These are phyloP conservation scores for Tricholoma hemisulphureum DNA, from an alignment of 768 basidiomycete genomes.

Conservation along the genomic window DNA sequence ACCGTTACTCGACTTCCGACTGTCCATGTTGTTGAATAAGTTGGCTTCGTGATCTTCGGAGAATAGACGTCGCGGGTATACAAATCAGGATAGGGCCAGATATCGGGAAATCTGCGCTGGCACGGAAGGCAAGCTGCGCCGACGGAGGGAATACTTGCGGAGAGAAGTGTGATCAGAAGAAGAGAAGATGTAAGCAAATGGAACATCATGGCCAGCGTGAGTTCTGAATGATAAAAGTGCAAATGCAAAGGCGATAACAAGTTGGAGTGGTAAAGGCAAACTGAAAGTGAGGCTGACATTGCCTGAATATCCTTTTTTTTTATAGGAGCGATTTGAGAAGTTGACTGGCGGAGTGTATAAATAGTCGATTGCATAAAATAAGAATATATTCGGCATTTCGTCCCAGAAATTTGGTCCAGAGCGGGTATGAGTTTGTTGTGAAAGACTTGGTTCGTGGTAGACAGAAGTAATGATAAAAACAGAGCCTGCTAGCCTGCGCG, in stretches of 20 bases:
- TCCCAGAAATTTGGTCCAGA: too few relatives aligned
- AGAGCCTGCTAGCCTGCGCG: background rate
- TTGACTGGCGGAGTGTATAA: background rate
- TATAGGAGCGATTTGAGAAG: slow-evolving; percentile 7
- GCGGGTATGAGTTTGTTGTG: too few relatives aligned
- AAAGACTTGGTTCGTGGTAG: too few relatives aligned
- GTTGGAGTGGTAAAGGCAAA: slow-evolving; percentile 3
- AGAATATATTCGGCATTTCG: too few relatives aligned
- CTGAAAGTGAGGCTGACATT: slow-evolving; percentile 17
- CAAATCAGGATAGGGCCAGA: slow-evolving; percentile 1
- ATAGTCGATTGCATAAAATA: background rate
- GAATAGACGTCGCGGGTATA: slow-evolving; percentile 35
- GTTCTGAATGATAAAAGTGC: slow-evolving; percentile 16
- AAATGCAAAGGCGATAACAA: slow-evolving; percentile 4
- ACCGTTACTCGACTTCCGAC: slow-evolving; percentile 35
- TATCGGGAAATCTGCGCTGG: slow-evolving; percentile 19
- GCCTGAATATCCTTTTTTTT: slow-evolving; percentile 8
- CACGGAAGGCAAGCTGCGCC: slow-evolving; percentile 28
- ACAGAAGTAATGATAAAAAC: too few relatives aligned
- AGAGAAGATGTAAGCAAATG: slow-evolving; percentile 19
- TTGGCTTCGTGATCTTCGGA: slow-evolving; percentile 43
- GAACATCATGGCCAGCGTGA: slow-evolving; percentile 34
- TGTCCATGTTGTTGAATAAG: slow-evolving; percentile 38
- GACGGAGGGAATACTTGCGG: slow-evolving; percentile 19
- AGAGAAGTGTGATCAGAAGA: slow-evolving; percentile 22